phyloP scores from a whole-genome alignment of 257 asterid genomes.

The Salvia hispanica region DNA sequence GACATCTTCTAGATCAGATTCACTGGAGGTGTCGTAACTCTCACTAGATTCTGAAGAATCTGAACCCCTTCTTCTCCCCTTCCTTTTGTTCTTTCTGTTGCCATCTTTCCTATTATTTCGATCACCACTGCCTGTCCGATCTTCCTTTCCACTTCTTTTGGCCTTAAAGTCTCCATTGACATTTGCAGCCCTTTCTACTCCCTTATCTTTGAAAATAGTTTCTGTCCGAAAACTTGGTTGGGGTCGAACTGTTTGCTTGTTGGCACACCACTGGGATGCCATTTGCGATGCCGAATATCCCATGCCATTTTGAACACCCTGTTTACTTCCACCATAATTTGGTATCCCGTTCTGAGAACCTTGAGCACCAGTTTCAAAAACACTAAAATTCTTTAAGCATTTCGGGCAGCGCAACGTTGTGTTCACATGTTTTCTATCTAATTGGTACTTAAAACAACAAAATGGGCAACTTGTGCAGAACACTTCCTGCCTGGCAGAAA shows the following conservation, averaged over 20 bases:
- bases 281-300: conserved; percentile 37
- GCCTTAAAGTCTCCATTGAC: conserved; percentile 23
- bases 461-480: conserved; percentile 68
- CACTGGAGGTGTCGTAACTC: conserved; percentile 53
- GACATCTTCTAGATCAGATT: conserved; percentile 46
- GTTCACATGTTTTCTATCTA: conserved; percentile 38
- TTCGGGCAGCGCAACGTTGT: conserved; percentile 46
- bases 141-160: conserved; percentile 31
- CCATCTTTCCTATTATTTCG: conserved; percentile 29
- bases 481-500: conserved; percentile 35
- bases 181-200: conserved; percentile 34
- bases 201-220: conserved; percentile 27
- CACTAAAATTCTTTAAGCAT: conserved; percentile 45
- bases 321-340: conserved; percentile 29
- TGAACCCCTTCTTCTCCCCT: conserved; percentile 46
- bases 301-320: conserved; percentile 30
- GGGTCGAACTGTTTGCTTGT: conserved; percentile 34
- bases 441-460: conserved; percentile 52
- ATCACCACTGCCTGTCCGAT: conserved; percentile 34
- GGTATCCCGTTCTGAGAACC: conserved; percentile 42
- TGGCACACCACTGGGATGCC: conserved; percentile 36
- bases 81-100: conserved; percentile 41
- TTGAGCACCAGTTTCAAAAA: conserved; percentile 47
- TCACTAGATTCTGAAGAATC: conserved; percentile 48
- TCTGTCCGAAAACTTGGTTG: conserved; percentile 38